phyloP scores from a whole-genome alignment of 2,329 filamentous ascomycete genomes.

The Ophiocordyceps robertsii region DNA sequence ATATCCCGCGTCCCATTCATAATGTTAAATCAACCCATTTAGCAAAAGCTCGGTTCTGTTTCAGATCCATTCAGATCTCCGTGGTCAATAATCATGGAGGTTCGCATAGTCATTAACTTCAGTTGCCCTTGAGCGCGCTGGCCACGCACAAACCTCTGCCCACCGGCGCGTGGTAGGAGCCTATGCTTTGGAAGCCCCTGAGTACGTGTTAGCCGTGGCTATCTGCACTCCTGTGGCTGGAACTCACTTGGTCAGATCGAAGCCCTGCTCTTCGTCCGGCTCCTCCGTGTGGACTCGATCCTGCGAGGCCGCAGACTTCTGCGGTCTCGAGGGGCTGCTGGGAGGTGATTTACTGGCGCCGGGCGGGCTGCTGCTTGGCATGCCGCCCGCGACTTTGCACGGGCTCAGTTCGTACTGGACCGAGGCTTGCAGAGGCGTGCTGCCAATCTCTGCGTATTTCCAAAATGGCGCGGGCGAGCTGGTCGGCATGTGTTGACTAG shows the following conservation, averaged over 20 bases:
- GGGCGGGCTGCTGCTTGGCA: conserved; percentile 46
- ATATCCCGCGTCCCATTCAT: too few relatives aligned
- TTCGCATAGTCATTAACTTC: not conserved
- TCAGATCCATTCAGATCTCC: too few relatives aligned
- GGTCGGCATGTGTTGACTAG: conserved; percentile 75
- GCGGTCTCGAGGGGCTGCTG: conserved; percentile 35
- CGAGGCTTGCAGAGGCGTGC: conserved; percentile 48
- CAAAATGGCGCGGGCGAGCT: conserved; percentile 79
- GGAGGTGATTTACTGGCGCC: conserved; percentile 34
- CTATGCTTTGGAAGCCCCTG: conserved; percentile 53
- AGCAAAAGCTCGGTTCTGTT: too few relatives aligned
- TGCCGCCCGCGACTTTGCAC: conserved; percentile 29
- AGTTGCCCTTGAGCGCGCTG: conserved; percentile 23
- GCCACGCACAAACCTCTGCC: conserved; percentile 31
- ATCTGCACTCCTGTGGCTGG: too few relatives aligned
- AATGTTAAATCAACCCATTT: too few relatives aligned
- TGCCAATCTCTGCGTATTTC: conserved; percentile 69
- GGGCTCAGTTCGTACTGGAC: conserved; percentile 44
- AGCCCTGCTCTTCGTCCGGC: conserved; percentile 35
- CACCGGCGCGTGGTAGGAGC: conserved; percentile 45
- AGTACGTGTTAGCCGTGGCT: not conserved
- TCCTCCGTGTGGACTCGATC: conserved; percentile 17
- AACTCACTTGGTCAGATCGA: conserved; percentile 44
- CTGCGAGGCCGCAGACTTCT: conserved; percentile 15
- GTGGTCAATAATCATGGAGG: too few relatives aligned